Percentiles rank a stretch among this genome's conserved stretches.
phyloP scores from a whole-genome alignment of 2,329 filamentous ascomycete genomes.

The Alternaria gaisen region DNA sequence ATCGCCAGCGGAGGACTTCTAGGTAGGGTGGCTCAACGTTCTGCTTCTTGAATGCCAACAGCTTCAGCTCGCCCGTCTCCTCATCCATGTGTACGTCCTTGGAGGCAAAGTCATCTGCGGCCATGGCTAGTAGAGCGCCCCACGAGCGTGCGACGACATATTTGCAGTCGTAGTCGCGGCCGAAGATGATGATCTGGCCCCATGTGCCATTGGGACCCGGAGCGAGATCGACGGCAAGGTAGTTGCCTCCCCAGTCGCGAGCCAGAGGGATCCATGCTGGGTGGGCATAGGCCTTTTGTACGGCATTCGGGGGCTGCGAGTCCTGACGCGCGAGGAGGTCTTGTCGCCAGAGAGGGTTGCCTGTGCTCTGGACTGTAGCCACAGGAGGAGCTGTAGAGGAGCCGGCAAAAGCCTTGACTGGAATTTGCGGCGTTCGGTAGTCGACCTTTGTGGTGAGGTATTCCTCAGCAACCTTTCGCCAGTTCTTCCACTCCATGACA shows the following conservation, averaged over 20 bases:
- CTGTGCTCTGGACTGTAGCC: slow-evolving; percentile 58
- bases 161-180: slow-evolving; percentile 97
- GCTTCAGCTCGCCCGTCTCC: slow-evolving; percentile 87
- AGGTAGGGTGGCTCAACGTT: slow-evolving; percentile 93
- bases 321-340: slow-evolving; percentile 86
- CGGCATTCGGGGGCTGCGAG: slow-evolving; percentile 83
- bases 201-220: slow-evolving; percentile 89
- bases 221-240: slow-evolving; percentile 90
- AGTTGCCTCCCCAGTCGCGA: slow-evolving; percentile 98
- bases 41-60: slow-evolving; percentile 81
- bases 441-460: slow-evolving; percentile 71
- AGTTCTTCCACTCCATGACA: slow-evolving; percentile 96
- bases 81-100: slow-evolving; percentile 94
- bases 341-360: slow-evolving; percentile 79
- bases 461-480: slow-evolving; percentile 91
- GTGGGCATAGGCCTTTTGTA: slow-evolving; percentile 93
- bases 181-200: slow-evolving; percentile 97
- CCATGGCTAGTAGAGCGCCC: slow-evolving; percentile 82
- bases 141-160: slow-evolving; percentile 95
- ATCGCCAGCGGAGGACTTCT: slow-evolving; percentile 92
- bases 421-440: slow-evolving; percentile 68
- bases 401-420: slow-evolving; percentile 76
- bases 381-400: slow-evolving; percentile 74
- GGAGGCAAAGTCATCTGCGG: slow-evolving; percentile 92
- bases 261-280: slow-evolving; percentile 95